Evolutionary conservation across 202 grass and related monocot species (phyloP).

Genomic region (Bolboschoenoplectus hybrid): DNA sequence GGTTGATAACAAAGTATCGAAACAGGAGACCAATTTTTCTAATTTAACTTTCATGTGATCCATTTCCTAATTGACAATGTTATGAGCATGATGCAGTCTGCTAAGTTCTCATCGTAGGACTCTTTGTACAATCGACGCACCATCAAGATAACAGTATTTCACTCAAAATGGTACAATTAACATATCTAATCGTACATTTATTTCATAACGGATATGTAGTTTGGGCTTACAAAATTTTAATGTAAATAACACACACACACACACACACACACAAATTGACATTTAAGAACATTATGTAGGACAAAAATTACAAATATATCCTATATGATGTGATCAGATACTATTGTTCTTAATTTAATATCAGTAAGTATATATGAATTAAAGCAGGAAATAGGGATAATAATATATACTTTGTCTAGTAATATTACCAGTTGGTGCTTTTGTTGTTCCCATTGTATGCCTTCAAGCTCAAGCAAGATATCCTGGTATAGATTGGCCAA

Average conservation of each 20-base stretch:
- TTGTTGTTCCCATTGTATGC: constrained; percentile 41
- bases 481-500: constrained; percentile 60
- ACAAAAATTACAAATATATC: not conserved
- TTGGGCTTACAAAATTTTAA: not conserved
- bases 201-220: not conserved
- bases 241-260: not conserved
- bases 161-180: not conserved
- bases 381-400: not conserved
- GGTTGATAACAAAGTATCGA: constrained; percentile 4
- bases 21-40: not conserved
- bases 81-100: not conserved
- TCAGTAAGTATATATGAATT: not conserved
- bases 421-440: constrained; percentile 27
- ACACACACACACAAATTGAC: not conserved
- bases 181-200: not conserved
- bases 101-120: not conserved
- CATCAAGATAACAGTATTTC: not conserved
- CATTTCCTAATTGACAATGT: constrained; percentile 17
- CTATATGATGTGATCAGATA: not conserved
- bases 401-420: not conserved
- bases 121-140: not conserved
- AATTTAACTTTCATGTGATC: not conserved
- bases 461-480: constrained; percentile 61
- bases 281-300: not conserved
- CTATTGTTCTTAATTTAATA: not conserved